phyloP scores from a whole-genome alignment of 768 basidiomycete species.

The Lactarius tabidus region DNA sequence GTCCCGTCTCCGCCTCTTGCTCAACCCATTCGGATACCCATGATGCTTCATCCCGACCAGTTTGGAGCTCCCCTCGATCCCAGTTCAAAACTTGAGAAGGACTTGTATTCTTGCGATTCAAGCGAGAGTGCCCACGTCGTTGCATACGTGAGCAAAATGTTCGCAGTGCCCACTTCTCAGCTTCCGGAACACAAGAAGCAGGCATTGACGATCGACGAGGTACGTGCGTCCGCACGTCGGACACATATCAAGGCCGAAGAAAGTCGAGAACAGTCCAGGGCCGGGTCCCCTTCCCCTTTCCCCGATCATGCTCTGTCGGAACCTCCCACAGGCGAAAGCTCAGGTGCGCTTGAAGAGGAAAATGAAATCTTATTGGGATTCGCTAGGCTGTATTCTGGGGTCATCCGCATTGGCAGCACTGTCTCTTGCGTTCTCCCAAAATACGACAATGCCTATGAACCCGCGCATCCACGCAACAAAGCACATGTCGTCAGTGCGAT shows the following conservation, averaged over 20 bases:
- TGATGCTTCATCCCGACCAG: conserved; percentile 83
- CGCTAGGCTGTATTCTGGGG: conserved; percentile 90
- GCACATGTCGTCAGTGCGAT: conserved; percentile 55
- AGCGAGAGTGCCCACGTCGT: conserved; percentile 55
- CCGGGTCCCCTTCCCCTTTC: conserved; percentile 10
- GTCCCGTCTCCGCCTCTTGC: conserved; percentile 85
- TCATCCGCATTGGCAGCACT: conserved; percentile 56
- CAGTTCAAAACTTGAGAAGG: conserved; percentile 77
- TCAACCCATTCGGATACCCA: conserved; percentile 80
- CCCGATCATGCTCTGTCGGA: conserved; percentile 25
- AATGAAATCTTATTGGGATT: conserved; percentile 84
- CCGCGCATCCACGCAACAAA: conserved; percentile 63
- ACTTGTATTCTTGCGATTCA: conserved; percentile 70
- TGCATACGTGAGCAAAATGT: conserved; percentile 98
- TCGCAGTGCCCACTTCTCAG: conserved; percentile 76
- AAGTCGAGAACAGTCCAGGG: conserved; percentile 14
- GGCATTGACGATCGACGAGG: conserved; percentile 75
- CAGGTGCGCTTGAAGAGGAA: conserved; percentile 31
- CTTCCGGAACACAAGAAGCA: conserved; percentile 84
- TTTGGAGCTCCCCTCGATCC: conserved; percentile 57
- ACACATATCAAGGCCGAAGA: conserved; percentile 30
- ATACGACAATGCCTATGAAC: conserved; percentile 60
- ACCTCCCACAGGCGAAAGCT: conserved; percentile 19
- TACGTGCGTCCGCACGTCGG: conserved; percentile 61
- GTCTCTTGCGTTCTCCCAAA: conserved; percentile 84